phyloP scores from a whole-genome alignment of 176 grass and related monocot genomes.

The Carex kokanica region DNA sequence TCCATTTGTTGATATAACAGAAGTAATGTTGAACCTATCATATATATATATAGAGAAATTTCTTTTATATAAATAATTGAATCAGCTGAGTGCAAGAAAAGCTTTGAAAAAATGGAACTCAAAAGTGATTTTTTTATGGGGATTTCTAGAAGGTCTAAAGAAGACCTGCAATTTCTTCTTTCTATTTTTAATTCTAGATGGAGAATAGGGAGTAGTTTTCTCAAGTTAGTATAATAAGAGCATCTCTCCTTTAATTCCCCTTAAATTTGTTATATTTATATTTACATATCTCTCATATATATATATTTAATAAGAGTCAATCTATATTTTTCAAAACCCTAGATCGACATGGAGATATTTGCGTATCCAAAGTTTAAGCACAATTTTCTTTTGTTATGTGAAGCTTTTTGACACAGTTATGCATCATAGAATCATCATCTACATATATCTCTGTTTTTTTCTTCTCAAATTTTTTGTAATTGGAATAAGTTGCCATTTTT shows the following conservation, averaged over 20 bases:
- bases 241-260: not conserved
- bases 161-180: not conserved
- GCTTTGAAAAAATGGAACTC: not conserved
- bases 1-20: constrained; percentile 3
- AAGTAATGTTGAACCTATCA: not conserved
- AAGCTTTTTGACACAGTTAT: not conserved
- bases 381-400: not conserved
- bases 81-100: not conserved
- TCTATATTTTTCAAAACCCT: not conserved
- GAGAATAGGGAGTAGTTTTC: not conserved
- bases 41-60: not conserved
- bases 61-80: not conserved
- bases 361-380: not conserved
- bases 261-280: not conserved
- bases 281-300: too few relatives aligned
- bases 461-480: not conserved
- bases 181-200: not conserved
- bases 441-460: not conserved
- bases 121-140: not conserved
- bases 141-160: not conserved
- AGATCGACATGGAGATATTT: not conserved
- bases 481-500: not conserved
- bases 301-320: not conserved
- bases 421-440: constrained; percentile 1
- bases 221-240: not conserved